Conservation (phyloP, 257 asterid species). For the Nicotiana sylvestris region DNA sequence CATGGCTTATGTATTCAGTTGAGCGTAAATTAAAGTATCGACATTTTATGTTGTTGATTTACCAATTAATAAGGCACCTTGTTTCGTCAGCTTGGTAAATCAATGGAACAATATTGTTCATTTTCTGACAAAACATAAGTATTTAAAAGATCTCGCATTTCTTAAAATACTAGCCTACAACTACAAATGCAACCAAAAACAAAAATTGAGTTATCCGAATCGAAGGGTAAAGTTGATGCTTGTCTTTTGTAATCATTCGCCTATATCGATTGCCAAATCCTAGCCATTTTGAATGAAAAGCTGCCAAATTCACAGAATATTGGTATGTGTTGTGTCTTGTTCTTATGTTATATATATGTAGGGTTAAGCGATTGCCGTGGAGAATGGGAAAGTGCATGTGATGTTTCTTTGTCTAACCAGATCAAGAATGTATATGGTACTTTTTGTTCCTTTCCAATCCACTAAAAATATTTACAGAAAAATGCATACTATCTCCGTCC, state of each 20-base stretch:
- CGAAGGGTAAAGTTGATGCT: neutral
- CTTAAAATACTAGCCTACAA: neutral
- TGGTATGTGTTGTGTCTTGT: neutral
- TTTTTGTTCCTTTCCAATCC: too few relatives aligned
- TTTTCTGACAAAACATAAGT: too few relatives aligned
- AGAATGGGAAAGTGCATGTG: neutral
- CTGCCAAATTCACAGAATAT: neutral
- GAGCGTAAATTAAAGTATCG: too few relatives aligned
- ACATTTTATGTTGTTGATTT: too few relatives aligned
- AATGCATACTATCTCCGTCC: too few relatives aligned
- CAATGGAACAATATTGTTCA: too few relatives aligned
- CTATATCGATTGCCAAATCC: neutral
- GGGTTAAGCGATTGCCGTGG: neutral
- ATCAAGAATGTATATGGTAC: neutral
- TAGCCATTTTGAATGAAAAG: neutral
- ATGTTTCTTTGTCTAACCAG: neutral
- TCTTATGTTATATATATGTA: neutral
- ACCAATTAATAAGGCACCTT: too few relatives aligned
- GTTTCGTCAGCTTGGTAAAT: too few relatives aligned
- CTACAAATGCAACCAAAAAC: neutral
- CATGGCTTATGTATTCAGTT: too few relatives aligned
- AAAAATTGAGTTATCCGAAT: neutral
- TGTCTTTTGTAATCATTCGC: neutral
- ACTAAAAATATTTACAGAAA: too few relatives aligned
- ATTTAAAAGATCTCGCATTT: too few relatives aligned